phyloP scores from a whole-genome alignment of 148 eudicot species.

The Spergularia marina region DNA sequence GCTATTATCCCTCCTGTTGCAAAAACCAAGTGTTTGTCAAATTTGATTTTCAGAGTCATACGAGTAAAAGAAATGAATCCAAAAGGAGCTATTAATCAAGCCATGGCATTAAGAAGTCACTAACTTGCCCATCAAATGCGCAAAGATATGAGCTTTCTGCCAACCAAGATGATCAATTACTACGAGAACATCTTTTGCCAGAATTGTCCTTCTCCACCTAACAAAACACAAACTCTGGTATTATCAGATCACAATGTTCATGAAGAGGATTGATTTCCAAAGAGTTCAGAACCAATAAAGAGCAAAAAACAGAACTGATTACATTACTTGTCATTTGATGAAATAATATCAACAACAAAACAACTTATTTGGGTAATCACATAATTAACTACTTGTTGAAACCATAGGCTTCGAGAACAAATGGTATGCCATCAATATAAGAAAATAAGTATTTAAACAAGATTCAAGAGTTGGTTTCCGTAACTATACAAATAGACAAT shows the following conservation, averaged over 20 bases:
- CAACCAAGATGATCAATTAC: conserved; percentile 94
- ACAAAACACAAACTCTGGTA: neutral
- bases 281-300: too few species aligned
- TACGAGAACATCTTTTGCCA: conserved; percentile 6
- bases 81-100: neutral
- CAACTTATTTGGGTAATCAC: too few species aligned
- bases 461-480: too few species aligned
- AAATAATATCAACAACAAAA: too few species aligned
- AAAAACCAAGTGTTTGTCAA: conserved; percentile 13
- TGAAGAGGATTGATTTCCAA: too few species aligned
- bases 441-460: too few species aligned
- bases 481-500: too few species aligned
- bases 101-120: neutral
- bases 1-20: conserved; percentile 92
- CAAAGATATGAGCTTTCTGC: conserved; percentile 83
- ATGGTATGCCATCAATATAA: too few species aligned
- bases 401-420: too few species aligned
- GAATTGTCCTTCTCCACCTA: conserved; percentile 1
- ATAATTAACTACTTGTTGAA: too few species aligned
- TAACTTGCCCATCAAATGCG: conserved; percentile 96
- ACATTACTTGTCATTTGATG: too few species aligned
- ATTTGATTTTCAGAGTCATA: neutral
- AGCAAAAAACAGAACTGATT: too few species aligned
- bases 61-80: neutral
- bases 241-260: neutral